Percentiles rank a stretch among this genome's conserved stretches.
Conservation (phyloP, 2,329 filamentous ascomycete genomes). For the Trichophyton schoenleinii region DNA sequence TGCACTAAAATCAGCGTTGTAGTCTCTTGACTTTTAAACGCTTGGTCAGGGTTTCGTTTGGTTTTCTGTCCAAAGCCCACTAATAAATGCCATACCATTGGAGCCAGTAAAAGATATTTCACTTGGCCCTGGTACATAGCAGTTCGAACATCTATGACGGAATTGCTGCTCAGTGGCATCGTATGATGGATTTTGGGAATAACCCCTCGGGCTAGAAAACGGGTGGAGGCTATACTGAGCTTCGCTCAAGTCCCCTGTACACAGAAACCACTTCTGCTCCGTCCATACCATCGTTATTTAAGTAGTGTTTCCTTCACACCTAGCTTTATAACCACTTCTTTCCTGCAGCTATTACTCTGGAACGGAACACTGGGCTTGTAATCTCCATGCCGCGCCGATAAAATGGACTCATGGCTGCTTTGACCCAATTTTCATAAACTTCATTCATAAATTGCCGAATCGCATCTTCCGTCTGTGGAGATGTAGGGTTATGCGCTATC, state of each 20-base stretch:
- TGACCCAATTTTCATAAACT: slow-evolving; percentile 93
- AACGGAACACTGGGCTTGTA: slow-evolving; percentile 71
- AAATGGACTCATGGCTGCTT: slow-evolving; percentile 95
- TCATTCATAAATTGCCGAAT: slow-evolving; percentile 90
- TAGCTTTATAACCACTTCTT: slow-evolving; percentile 69
- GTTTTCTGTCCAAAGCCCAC: no score
- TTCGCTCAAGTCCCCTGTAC: background rate
- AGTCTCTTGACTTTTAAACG: no score
- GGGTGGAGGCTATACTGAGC: no score
- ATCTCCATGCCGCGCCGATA: slow-evolving; percentile 78
- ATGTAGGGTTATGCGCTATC: slow-evolving; percentile 71
- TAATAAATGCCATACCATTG: no score
- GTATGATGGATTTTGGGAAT: background rate
- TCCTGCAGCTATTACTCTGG: slow-evolving; percentile 70
- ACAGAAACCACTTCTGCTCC: background rate
- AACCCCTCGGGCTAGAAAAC: background rate
- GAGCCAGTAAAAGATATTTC: no score
- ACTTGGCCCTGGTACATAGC: no score
- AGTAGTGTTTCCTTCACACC: slow-evolving; percentile 19
- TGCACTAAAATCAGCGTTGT: no score
- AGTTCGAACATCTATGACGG: no score
- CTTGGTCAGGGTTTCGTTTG: no score
- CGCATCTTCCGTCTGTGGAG: slow-evolving; percentile 85
- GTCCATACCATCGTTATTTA: background rate
- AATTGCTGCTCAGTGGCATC: background rate